Conservation (phyloP, 1,284 basidiomycete genomes). For the Pseudozyma sp. region DNA sequence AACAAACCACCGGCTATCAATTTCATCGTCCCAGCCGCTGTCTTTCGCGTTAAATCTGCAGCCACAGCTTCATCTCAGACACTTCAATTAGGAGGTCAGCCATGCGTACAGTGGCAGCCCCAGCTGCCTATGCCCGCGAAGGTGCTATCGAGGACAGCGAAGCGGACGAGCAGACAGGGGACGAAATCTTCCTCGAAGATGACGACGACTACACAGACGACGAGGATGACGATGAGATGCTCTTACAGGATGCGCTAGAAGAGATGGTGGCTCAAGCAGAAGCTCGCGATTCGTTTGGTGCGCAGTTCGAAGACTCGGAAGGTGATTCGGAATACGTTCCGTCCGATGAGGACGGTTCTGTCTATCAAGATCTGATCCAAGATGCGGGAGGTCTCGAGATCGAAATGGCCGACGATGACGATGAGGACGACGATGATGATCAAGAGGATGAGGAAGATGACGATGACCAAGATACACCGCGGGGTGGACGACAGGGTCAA, state of each 20-base stretch:
- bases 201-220: constrained; percentile 28
- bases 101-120: constrained; percentile 10
- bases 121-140: constrained; percentile 15
- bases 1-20: too few relatives aligned
- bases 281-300: constrained; percentile 25
- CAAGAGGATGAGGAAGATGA: constrained; percentile 28
- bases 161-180: constrained; percentile 10
- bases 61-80: too few relatives aligned
- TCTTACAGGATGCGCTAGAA: constrained; percentile 44
- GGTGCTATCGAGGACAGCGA: constrained; percentile 39
- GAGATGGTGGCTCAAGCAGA: constrained; percentile 46
- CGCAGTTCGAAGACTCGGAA: constrained; percentile 42
- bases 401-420: constrained; percentile 38
- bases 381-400: constrained; percentile 40
- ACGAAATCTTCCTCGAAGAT: constrained; percentile 28
- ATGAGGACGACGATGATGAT: constrained; percentile 24
- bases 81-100: background rate
- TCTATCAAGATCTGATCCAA: constrained; percentile 31
- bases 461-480: constrained; percentile 10
- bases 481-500: constrained; percentile 28
- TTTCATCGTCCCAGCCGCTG: too few relatives aligned
- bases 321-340: constrained; percentile 37
- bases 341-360: constrained; percentile 28
- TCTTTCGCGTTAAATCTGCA: too few relatives aligned
- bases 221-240: constrained; percentile 48